Conservation (phyloP, 2,329 filamentous ascomycete genomes). For the Verticillium dahliae region DNA sequence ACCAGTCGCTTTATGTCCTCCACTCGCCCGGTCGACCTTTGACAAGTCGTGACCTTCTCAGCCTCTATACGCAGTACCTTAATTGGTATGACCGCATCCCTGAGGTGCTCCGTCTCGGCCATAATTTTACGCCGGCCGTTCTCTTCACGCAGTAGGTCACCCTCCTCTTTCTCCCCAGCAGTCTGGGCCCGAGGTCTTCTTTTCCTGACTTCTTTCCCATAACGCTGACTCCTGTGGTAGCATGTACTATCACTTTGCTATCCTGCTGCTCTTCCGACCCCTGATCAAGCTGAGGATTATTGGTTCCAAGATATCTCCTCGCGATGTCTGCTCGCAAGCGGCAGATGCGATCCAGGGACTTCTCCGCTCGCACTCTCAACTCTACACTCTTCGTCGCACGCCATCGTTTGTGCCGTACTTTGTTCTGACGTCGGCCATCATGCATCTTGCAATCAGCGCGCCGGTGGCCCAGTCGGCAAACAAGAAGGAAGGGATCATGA, state of each 20-base stretch:
- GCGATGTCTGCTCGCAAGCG: constrained; percentile 58
- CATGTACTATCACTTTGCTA: constrained; percentile 66
- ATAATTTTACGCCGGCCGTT: constrained; percentile 67
- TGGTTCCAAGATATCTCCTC: constrained; percentile 55
- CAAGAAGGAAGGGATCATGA: background rate
- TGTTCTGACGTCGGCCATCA: constrained; percentile 54
- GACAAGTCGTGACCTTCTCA: constrained; percentile 56
- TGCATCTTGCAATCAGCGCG: constrained; percentile 50
- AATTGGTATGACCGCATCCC: constrained; percentile 67
- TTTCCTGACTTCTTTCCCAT: background rate
- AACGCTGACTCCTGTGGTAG: constrained; percentile 24
- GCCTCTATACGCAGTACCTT: constrained; percentile 61
- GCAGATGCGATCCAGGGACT: constrained; percentile 54
- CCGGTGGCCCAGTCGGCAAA: constrained; percentile 15
- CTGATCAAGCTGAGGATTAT: constrained; percentile 60
- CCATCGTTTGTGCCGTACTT: constrained; percentile 58
- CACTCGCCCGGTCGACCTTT: constrained; percentile 63
- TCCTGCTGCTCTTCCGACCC: constrained; percentile 68
- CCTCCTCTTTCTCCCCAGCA: no score
- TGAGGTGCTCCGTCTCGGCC: constrained; percentile 53
- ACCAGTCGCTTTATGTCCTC: constrained; percentile 64
- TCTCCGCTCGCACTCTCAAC: constrained; percentile 48
- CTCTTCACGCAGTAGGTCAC: constrained; percentile 64
- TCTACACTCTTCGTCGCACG: constrained; percentile 52
- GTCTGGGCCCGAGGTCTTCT: no score